Evolutionary conservation across 202 grass and related monocot genomes (phyloP).

Genomic region (Panicum virgatum): DNA sequence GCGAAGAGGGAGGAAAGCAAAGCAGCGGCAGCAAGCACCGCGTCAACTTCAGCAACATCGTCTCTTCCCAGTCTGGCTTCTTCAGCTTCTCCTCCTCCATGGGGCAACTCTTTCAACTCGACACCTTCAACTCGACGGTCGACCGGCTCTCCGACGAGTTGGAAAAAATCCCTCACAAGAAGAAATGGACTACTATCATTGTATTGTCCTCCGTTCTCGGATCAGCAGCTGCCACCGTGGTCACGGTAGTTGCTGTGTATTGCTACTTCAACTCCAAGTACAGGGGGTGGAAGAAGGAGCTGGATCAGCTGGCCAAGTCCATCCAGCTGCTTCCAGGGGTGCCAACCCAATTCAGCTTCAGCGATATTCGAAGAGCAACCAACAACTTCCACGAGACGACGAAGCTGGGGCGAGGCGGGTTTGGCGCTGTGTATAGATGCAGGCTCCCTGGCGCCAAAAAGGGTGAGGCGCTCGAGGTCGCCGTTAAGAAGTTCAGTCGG

Average conservation of each 20-base stretch:
- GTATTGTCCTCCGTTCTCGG: neutral
- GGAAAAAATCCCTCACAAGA: neutral
- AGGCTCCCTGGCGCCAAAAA: neutral
- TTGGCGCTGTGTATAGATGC: neutral
- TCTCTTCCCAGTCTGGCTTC: neutral
- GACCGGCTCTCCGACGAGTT: neutral
- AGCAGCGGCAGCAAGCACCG: neutral
- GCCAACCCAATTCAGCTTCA: neutral
- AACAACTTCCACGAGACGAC: neutral
- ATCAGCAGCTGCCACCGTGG: neutral
- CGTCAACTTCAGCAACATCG: neutral
- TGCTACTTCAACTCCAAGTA: neutral
- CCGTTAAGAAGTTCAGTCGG: slow-evolving; percentile 17
- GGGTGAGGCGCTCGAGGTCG: neutral
- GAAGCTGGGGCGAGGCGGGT: neutral
- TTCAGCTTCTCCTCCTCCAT: neutral
- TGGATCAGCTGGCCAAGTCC: neutral
- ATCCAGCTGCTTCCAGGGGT: neutral
- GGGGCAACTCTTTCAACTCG: neutral
- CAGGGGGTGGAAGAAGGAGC: neutral
- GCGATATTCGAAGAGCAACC: neutral
- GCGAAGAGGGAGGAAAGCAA: neutral
- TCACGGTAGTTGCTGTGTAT: neutral
- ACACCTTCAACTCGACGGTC: neutral
- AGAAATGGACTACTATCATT: neutral